Conservation (phyloP, 352 stramenopile genomes). For the Pythium sukuiense region DNA sequence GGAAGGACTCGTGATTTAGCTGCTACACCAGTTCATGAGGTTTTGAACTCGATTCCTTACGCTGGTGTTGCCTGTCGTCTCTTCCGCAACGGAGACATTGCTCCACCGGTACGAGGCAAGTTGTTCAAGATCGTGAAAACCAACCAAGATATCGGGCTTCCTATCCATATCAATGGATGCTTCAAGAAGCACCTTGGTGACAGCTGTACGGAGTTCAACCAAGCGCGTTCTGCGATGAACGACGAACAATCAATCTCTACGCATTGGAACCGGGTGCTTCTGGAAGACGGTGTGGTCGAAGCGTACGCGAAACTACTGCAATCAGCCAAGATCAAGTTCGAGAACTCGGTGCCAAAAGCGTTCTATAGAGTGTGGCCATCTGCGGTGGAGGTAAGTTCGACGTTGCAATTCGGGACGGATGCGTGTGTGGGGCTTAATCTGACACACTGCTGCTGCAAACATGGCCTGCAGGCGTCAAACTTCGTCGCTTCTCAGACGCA, state of each 20-base stretch:
- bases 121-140: constrained; percentile 65
- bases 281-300: constrained; percentile 64
- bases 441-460: no score
- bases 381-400: constrained; percentile 34
- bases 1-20: constrained; percentile 72
- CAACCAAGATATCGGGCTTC: constrained; percentile 46
- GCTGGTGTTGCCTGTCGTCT: constrained; percentile 65
- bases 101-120: constrained; percentile 45
- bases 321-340: constrained; percentile 45
- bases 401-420: neutral
- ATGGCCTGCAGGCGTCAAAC: constrained; percentile 2
- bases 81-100: constrained; percentile 45
- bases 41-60: constrained; percentile 61
- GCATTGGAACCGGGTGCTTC: constrained; percentile 66
- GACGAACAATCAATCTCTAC: constrained; percentile 50
- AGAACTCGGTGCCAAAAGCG: constrained; percentile 38
- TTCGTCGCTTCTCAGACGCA: constrained; percentile 25
- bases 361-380: constrained; percentile 72
- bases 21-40: constrained; percentile 55
- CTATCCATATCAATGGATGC: constrained; percentile 73
- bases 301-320: constrained; percentile 69
- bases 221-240: constrained; percentile 30
- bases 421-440: no score
- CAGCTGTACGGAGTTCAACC: constrained; percentile 22
- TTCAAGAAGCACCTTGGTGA: constrained; percentile 69